Conservation (phyloP, 2,329 filamentous ascomycete genomes). For the Trichoderma semiorbis region DNA sequence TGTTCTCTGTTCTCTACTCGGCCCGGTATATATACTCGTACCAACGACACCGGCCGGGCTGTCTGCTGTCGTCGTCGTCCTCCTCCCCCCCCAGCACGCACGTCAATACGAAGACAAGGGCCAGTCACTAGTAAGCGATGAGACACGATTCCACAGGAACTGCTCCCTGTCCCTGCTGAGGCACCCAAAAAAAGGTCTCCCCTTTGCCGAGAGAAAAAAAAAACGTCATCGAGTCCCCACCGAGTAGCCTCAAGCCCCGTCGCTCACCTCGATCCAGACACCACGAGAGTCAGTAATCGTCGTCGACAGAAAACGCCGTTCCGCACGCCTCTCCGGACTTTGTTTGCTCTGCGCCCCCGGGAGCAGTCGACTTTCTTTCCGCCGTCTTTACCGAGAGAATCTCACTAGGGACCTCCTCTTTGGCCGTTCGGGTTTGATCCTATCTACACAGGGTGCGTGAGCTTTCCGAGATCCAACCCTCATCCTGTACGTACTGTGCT, state of each 20-base stretch:
- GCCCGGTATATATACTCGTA: neutral
- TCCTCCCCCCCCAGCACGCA: neutral
- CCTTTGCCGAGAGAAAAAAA: slow-evolving; percentile 18
- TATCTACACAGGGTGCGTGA: slow-evolving; percentile 8
- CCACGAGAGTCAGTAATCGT: neutral
- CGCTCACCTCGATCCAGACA: slow-evolving; percentile 4
- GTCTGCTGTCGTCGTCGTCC: neutral
- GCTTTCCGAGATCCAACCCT: neutral
- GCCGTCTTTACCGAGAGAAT: slow-evolving; percentile 6
- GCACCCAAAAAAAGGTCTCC: slow-evolving; percentile 6
- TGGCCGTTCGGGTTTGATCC: neutral
- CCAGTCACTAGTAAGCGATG: neutral
- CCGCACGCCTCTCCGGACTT: slow-evolving; percentile 5
- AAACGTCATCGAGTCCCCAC: slow-evolving; percentile 23
- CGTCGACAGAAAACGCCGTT: neutral
- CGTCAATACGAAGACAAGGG: slow-evolving; percentile 14
- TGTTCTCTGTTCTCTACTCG: neutral
- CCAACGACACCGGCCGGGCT: neutral
- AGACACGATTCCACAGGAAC: neutral
- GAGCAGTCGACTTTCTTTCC: neutral
- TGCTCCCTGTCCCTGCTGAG: slow-evolving; percentile 10
- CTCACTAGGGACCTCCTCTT: neutral
- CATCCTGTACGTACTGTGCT: neutral
- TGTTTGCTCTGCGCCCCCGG: neutral
- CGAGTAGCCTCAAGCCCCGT: slow-evolving; percentile 13